phyloP scores from a whole-genome alignment of 768 basidiomycete genomes.

The Tulasnella sp. region DNA sequence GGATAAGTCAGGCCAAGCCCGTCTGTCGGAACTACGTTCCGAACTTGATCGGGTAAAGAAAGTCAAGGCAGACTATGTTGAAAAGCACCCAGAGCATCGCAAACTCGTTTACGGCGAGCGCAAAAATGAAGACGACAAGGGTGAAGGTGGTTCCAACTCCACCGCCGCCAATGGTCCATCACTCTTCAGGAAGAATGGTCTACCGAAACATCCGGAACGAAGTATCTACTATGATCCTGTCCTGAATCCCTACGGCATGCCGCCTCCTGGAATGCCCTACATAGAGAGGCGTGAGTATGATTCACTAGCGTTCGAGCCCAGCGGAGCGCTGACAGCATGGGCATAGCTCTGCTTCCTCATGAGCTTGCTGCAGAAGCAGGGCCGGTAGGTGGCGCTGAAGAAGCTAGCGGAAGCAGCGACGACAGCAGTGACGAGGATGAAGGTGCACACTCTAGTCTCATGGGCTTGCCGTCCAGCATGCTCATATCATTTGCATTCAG shows the following conservation, averaged over 20 bases:
- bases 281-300: slow-evolving; percentile 73
- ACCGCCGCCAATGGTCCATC: slow-evolving; percentile 57
- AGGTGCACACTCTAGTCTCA: slow-evolving; percentile 37
- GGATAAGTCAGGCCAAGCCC: slow-evolving; percentile 58
- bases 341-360: slow-evolving; percentile 22
- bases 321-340: background rate
- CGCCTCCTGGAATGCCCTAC: slow-evolving; percentile 98
- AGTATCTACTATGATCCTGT: slow-evolving; percentile 91
- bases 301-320: background rate
- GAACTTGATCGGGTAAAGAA: slow-evolving; percentile 80
- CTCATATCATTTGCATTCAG: slow-evolving; percentile 6
- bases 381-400: background rate
- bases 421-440: slow-evolving; percentile 57
- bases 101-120: slow-evolving; percentile 66
- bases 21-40: slow-evolving; percentile 68
- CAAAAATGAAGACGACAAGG: slow-evolving; percentile 44
- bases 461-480: slow-evolving; percentile 24
- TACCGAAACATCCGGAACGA: slow-evolving; percentile 87
- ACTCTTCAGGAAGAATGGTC: slow-evolving; percentile 79
- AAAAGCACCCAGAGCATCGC: slow-evolving; percentile 90
- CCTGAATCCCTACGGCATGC: slow-evolving; percentile 91
- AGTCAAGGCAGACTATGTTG: slow-evolving; percentile 90
- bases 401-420: slow-evolving; percentile 59
- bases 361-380: slow-evolving; percentile 28
- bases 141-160: slow-evolving; percentile 49